A percentile compares a stretch with the other conserved stretches of the same genome.
phyloP scores from a whole-genome alignment of 164 flowering plant species.

The Stephania cephalantha region DNA sequence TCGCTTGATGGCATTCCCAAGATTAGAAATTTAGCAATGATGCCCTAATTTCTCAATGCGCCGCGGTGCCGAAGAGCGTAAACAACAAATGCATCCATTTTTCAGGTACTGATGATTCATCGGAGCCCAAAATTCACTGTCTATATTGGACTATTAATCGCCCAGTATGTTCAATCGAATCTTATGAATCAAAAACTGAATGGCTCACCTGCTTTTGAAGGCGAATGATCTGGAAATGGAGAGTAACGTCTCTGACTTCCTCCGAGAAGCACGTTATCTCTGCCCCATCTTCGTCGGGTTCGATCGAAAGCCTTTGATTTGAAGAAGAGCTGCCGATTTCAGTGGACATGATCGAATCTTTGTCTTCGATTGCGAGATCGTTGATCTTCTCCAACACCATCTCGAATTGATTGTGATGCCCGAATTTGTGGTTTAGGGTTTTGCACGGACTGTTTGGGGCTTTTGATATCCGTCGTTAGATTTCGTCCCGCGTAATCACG shows the following conservation, averaged over 20 bases:
- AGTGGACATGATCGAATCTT: background rate
- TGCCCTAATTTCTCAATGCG: too few species aligned
- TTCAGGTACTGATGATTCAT: too few species aligned
- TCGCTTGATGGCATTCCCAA: too few species aligned
- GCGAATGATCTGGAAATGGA: conserved; percentile 66
- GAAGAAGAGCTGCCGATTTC: background rate
- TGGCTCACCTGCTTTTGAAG: conserved; percentile 50
- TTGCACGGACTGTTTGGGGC: background rate
- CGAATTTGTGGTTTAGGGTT: background rate
- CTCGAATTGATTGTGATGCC: background rate
- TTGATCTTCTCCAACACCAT: conserved; percentile 13
- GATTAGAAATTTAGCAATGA: too few species aligned
- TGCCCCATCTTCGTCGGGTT: conserved; percentile 15
- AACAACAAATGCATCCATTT: too few species aligned
- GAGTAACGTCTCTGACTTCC: conserved; percentile 35
- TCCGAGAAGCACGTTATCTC: conserved; percentile 52
- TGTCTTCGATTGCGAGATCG: background rate
- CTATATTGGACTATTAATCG: too few species aligned
- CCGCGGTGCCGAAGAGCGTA: too few species aligned
- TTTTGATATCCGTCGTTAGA: too few species aligned
- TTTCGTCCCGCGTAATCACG: too few species aligned
- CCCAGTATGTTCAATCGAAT: too few species aligned
- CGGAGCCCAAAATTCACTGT: too few species aligned
- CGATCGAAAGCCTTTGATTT: background rate
- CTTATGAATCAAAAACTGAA: background rate